A percentile compares a stretch with the other conserved stretches of the same genome.
phyloP scores from a whole-genome alignment of 1,284 basidiomycete species.

The Schizophyllum amplum region DNA sequence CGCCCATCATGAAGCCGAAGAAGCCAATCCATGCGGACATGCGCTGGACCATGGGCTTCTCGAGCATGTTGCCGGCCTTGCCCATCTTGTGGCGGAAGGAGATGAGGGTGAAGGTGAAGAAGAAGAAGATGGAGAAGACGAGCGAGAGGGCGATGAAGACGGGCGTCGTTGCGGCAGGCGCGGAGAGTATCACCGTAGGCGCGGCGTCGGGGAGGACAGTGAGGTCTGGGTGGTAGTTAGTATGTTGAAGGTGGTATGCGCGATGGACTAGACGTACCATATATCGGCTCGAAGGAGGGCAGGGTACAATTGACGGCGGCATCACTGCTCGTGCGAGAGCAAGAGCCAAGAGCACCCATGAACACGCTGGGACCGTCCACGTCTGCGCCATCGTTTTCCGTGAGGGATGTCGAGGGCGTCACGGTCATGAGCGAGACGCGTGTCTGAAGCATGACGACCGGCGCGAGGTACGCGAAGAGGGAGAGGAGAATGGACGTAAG shows the following conservation, averaged over 20 bases:
- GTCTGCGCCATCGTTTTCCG: slow-evolving; percentile 28
- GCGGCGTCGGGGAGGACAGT: slow-evolving; percentile 49
- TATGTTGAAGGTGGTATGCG: slow-evolving; percentile 1
- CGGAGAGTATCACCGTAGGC: slow-evolving; percentile 47
- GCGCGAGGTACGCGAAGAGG: slow-evolving; percentile 59
- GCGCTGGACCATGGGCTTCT: slow-evolving; percentile 51
- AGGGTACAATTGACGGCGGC: slow-evolving; percentile 47
- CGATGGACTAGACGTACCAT: slow-evolving; percentile 36
- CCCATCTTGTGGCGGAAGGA: slow-evolving; percentile 63
- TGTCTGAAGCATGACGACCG: slow-evolving; percentile 48
- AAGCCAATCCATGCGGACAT: slow-evolving; percentile 67
- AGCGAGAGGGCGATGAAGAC: slow-evolving; percentile 59
- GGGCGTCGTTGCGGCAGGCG: slow-evolving; percentile 55
- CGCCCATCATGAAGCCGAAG: slow-evolving; percentile 65
- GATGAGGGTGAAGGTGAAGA: slow-evolving; percentile 57
- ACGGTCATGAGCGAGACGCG: slow-evolving; percentile 60
- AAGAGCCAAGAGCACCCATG: slow-evolving; percentile 65
- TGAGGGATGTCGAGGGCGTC: slow-evolving; percentile 45
- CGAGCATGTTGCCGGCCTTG: slow-evolving; percentile 40
- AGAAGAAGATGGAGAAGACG: slow-evolving; percentile 54
- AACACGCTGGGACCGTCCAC: slow-evolving; percentile 68
- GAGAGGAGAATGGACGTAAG: slow-evolving; percentile 58
- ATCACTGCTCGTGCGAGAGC: slow-evolving; percentile 43
- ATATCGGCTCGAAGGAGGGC: slow-evolving; percentile 49
- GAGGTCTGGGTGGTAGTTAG: slow-evolving; percentile 37